phyloP scores from a whole-genome alignment of 805 yeast genomes.

The Lipomyces anomalus region DNA sequence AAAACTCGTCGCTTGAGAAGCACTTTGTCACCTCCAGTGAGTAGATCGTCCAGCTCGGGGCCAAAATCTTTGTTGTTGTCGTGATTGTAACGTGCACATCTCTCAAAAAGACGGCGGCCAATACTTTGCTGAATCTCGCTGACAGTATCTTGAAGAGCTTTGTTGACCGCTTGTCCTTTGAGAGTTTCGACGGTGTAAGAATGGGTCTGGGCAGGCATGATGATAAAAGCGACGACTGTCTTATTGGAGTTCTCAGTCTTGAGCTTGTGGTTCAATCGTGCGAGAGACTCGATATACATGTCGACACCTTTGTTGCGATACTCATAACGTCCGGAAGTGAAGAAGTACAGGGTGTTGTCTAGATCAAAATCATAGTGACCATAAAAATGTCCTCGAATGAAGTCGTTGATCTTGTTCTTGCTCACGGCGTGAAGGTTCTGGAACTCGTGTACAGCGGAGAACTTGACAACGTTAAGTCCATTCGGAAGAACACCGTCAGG shows the following conservation, averaged over 20 bases:
- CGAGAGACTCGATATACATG: slow-evolving; percentile 85
- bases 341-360: slow-evolving; percentile 88
- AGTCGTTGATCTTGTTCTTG: slow-evolving; percentile 89
- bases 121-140: slow-evolving; percentile 79
- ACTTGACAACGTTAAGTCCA: slow-evolving; percentile 91
- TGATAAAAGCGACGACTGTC: slow-evolving; percentile 94
- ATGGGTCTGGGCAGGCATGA: slow-evolving; percentile 94
- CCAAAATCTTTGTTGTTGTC: slow-evolving; percentile 55
- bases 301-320: slow-evolving; percentile 96
- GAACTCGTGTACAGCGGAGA: slow-evolving; percentile 96
- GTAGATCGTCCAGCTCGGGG: slow-evolving; percentile 69
- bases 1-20: slow-evolving; percentile 84
- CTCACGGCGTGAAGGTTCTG: slow-evolving; percentile 90
- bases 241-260: slow-evolving; percentile 76
- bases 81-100: slow-evolving; percentile 60
- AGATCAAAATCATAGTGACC: slow-evolving; percentile 93
- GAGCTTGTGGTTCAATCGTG: slow-evolving; percentile 81
- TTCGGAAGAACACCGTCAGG: slow-evolving; percentile 98
- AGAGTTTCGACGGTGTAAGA: slow-evolving; percentile 94
- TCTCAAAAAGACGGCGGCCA: slow-evolving; percentile 83
- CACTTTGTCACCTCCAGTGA: slow-evolving; percentile 82
- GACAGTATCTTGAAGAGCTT: slow-evolving; percentile 82
- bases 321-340: slow-evolving; percentile 96
- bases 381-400: slow-evolving; percentile 93
- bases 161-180: slow-evolving; percentile 92